Evolutionary conservation across 495 filamentous ascomycete genomes (phyloP).

Genomic region (Hyaloscypha hepaticicola): DNA sequence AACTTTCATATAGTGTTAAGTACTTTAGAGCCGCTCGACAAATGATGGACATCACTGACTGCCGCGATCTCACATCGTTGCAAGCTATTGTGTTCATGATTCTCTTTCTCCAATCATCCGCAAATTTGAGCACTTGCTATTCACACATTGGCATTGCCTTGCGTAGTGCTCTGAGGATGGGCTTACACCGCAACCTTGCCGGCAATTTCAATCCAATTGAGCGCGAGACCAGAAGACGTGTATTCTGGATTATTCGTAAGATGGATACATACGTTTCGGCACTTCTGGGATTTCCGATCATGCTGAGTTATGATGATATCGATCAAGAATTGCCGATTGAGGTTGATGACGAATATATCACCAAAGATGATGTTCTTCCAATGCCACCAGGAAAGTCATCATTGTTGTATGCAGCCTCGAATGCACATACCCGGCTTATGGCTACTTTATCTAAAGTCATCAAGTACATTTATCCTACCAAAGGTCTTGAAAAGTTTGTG

Average conservation of each 20-base stretch:
- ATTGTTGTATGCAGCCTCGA: slow-evolving; percentile 73
- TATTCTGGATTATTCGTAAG: slow-evolving; percentile 89
- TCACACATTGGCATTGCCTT: slow-evolving; percentile 89
- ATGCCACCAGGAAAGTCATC: slow-evolving; percentile 77
- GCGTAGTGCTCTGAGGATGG: slow-evolving; percentile 80
- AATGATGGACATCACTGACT: slow-evolving; percentile 87
- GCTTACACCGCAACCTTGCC: slow-evolving; percentile 76
- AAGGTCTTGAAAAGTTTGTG: slow-evolving; percentile 62
- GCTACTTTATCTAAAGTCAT: slow-evolving; percentile 80
- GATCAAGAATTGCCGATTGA: slow-evolving; percentile 85
- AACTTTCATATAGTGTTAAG: slow-evolving; percentile 58
- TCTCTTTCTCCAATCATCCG: slow-evolving; percentile 86
- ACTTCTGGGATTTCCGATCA: slow-evolving; percentile 79
- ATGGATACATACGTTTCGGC: slow-evolving; percentile 95
- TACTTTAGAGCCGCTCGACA: slow-evolving; percentile 76
- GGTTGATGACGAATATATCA: slow-evolving; percentile 92
- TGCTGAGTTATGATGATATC: slow-evolving; percentile 84
- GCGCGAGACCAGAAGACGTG: slow-evolving; percentile 74
- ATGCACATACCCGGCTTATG: slow-evolving; percentile 80
- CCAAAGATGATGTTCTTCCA: slow-evolving; percentile 65
- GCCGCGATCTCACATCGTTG: slow-evolving; percentile 78
- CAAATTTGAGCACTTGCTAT: slow-evolving; percentile 90
- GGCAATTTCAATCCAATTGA: slow-evolving; percentile 81
- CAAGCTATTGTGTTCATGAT: slow-evolving; percentile 92
- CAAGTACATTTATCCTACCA: slow-evolving; percentile 86